Percentiles rank a stretch among this genome's conserved stretches.
phyloP scores from a whole-genome alignment of 2,329 filamentous ascomycete species.

The Colletotrichum cereale region DNA sequence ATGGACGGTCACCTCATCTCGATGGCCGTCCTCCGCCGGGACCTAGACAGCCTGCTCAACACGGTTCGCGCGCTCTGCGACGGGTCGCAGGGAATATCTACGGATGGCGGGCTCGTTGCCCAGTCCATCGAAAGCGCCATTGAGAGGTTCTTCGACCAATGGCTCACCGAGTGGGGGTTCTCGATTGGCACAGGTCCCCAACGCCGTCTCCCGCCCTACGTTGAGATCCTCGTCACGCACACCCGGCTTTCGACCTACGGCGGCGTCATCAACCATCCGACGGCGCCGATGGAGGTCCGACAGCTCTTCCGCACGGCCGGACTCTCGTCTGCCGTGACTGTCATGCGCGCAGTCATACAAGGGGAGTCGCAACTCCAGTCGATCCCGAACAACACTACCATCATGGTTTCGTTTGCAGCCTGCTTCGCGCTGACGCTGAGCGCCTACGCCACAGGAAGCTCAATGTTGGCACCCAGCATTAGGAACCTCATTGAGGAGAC shows the following conservation, averaged over 20 bases:
- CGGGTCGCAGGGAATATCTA: conserved; percentile 61
- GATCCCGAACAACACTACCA: conserved; percentile 83
- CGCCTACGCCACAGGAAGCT: conserved; percentile 68
- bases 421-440: conserved; percentile 77
- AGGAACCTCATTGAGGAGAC: conserved; percentile 76
- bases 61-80: conserved; percentile 72
- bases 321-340: conserved; percentile 79
- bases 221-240: conserved; percentile 80
- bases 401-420: conserved; percentile 83
- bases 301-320: conserved; percentile 80
- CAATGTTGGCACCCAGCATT: conserved; percentile 72
- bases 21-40: conserved; percentile 76
- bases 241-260: conserved; percentile 81
- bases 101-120: conserved; percentile 66
- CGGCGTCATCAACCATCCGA: conserved; percentile 80
- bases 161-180: conserved; percentile 73
- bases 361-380: conserved; percentile 77
- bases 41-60: conserved; percentile 70
- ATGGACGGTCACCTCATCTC: conserved; percentile 80
- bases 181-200: conserved; percentile 68
- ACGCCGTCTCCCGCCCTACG: conserved; percentile 75
- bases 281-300: conserved; percentile 76
- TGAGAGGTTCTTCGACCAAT: conserved; percentile 74
- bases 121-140: conserved; percentile 71
- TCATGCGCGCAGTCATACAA: conserved; percentile 79